phyloP scores from a whole-genome alignment of 2,329 filamentous ascomycete species.

The Hypoxylon sp. region DNA sequence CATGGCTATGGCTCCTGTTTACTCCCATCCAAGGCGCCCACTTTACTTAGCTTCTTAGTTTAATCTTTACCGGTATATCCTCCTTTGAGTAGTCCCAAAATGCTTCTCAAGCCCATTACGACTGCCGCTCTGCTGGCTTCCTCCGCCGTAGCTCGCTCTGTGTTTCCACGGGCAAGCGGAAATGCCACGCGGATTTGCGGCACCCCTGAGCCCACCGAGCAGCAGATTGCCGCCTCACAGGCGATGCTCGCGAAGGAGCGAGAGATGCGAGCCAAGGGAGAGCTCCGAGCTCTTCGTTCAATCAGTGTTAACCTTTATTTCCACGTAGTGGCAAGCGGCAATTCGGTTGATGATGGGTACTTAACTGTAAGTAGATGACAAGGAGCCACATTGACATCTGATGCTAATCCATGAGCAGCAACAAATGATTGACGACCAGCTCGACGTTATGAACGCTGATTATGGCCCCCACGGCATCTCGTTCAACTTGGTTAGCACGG shows the following conservation, averaged over 20 bases:
- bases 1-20: neutral
- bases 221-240: conserved; percentile 46
- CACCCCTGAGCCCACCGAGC: conserved; percentile 47
- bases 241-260: conserved; percentile 47
- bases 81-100: conserved; percentile 8
- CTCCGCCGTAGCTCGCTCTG: conserved; percentile 41
- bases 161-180: conserved; percentile 30
- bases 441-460: conserved; percentile 60
- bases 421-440: conserved; percentile 55
- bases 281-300: conserved; percentile 38
- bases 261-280: conserved; percentile 41
- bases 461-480: conserved; percentile 59
- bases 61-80: neutral
- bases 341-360: conserved; percentile 52
- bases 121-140: conserved; percentile 44
- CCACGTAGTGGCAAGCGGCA: conserved; percentile 54
- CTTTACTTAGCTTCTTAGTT: neutral
- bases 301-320: conserved; percentile 57
- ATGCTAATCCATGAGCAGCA: conserved; percentile 48
- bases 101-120: conserved; percentile 45
- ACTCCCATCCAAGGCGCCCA: neutral
- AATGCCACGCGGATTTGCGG: conserved; percentile 46
- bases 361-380: conserved; percentile 50
- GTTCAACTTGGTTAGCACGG: conserved; percentile 59
- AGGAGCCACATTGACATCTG: neutral